Conservation (phyloP, 306 rosid species). For the Carpinus viminea region DNA sequence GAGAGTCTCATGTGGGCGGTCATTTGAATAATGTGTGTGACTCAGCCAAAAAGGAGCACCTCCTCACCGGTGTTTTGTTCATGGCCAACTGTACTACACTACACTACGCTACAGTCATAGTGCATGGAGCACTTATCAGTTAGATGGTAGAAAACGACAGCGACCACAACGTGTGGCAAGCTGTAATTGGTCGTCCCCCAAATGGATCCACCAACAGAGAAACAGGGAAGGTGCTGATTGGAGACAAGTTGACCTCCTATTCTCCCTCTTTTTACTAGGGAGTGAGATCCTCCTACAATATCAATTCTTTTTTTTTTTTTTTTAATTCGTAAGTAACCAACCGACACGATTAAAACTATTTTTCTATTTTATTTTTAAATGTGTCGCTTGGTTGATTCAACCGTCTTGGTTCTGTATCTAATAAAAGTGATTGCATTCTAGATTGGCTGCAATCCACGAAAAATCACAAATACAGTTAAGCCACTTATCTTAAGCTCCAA, state of each 20-base stretch:
- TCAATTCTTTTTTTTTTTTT: too few species aligned
- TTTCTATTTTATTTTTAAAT: background rate
- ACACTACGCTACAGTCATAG: slow-evolving; percentile 16
- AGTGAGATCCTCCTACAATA: too few species aligned
- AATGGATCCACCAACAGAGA: too few species aligned
- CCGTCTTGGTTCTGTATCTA: background rate
- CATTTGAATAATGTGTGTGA: slow-evolving; percentile 14
- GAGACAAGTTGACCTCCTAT: too few species aligned
- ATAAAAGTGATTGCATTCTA: background rate
- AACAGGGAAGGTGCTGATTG: too few species aligned
- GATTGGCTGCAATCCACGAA: background rate
- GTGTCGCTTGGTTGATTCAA: background rate
- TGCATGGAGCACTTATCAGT: slow-evolving; percentile 19
- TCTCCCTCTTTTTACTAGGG: too few species aligned
- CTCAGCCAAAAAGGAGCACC: slow-evolving; percentile 15
- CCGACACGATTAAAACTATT: background rate
- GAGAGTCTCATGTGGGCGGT: slow-evolving; percentile 20
- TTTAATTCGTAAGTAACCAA: too few species aligned
- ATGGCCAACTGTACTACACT: slow-evolving; percentile 27
- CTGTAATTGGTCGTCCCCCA: too few species aligned
- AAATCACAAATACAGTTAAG: background rate
- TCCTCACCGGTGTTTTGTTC: slow-evolving; percentile 23
- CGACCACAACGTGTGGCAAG: too few species aligned
- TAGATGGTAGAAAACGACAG: background rate
- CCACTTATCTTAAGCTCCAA: background rate